Evolutionary conservation across 2,329 filamentous ascomycete species (phyloP), one percentile per base, ranked within the genome.

Genomic region (Tympanopsis confertula): DNA sequence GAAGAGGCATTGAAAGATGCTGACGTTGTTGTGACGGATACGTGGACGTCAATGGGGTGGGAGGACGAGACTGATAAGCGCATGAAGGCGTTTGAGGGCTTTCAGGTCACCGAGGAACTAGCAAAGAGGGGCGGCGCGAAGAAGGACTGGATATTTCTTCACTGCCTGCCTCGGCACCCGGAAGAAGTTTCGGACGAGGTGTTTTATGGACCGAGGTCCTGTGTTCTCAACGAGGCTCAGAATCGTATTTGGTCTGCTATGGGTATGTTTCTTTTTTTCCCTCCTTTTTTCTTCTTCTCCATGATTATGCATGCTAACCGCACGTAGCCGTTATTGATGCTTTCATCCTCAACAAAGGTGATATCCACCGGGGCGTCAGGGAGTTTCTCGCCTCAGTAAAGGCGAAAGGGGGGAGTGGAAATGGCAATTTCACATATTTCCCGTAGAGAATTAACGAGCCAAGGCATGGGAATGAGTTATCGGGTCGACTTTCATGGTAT

Each of bases 11-110:
- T 95, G 53, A 84, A 84, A 63, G 66, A 80, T 45, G 89, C 91
- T 3, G 82, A 98, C 55, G 73, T 96, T 38, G 67, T 98, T 41
- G 87, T 96, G 17, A 98, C 91, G 1, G 91, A 98, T 53, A 98
- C 91, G 1, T 98, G 91, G 91, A 75, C 98, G 20, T 94, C 86
- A 1, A 98, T 96, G 91, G 91, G 91, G 35, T 88, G 95, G 61
- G 91, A 98, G 59, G 76, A 75, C 40, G 91, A 96, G 60, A 69
- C 78, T 28, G 69, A 78, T 47, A 82, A 82, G 66, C 71, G 86
- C 37, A 57, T 95, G 42, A 74, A 80, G 53, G 86, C 78, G 2
- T 98, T 98, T 56, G 71, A 73, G 20, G 88, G 89, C 12, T 98
- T 88, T 61, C 89, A 95, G 57, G 83, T 98, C 52, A 95, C 89